Evolutionary conservation across 139 green algal genomes (phyloP), one percentile per base, ranked within the genome.

Genomic region (Chlamydomonas incerta): DNA sequence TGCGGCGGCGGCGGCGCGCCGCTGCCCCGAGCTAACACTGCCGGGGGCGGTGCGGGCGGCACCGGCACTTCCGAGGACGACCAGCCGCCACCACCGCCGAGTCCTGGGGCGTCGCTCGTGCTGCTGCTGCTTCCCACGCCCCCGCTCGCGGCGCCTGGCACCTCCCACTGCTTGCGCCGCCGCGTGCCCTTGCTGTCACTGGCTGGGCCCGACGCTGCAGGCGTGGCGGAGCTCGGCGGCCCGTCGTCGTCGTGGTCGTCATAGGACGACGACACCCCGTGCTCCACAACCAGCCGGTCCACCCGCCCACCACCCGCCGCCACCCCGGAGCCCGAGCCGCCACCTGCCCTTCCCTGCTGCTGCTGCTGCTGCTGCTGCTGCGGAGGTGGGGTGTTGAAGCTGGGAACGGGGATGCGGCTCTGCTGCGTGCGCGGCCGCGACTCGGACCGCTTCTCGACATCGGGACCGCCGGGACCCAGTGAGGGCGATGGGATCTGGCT

Each of bases 401-500:
- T 24, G 55, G 55, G 55, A 6, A 24, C 60, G 3, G 79, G 79
- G 23, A 85, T 85, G 65, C 79, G 79, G 65, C 66, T 76, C 23
- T 75, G 57, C 58, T 71, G 77, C 20, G 63, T 75, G 9, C 47
- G 65, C 31, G 66, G 47, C 24, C 65, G 31, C 14, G 79, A 85
- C 21, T 68, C 66, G 1, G 46, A 67, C 0, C 66, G 46, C 6
- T 50, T 28, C 5, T 31, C 8, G 33, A 57, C 73, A 26, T 68
- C 73, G 3, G 24, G 0, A 31, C 52, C 55, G 52, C 14, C 29
- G 41, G 17, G 37, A 23, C 70, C 28, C 15, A 3, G 10, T 26
- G 37, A 29, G 41, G 67, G n/a, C 52, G 28, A 28, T 0, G 80
- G 80, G 55, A 86, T 86, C 10, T 37, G 68, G 80, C 80, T 86